Evolutionary conservation across 2,329 filamentous ascomycete species (phyloP).

Genomic region (Blumeriella jaapii): DNA sequence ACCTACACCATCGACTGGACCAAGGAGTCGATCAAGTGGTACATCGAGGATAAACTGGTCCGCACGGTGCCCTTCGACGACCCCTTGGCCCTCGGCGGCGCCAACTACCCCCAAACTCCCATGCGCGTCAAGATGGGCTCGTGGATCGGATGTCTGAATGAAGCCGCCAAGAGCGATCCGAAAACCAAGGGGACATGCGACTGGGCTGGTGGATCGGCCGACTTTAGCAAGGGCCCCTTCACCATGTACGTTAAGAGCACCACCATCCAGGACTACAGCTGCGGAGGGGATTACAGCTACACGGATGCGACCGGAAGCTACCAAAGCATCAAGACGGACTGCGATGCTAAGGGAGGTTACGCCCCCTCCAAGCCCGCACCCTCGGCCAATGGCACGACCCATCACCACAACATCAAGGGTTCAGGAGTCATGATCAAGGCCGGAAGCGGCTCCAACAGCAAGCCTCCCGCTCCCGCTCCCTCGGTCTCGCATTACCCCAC

Average conservation of each 20-base stretch:
- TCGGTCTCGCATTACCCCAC: too few relatives aligned
- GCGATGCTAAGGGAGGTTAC: conserved; percentile 11
- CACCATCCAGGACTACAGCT: conserved; percentile 39
- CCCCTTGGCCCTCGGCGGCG: conserved; percentile 36
- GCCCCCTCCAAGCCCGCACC: conserved; percentile 3
- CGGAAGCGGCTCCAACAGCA: too few relatives aligned
- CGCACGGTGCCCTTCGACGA: conserved; percentile 37
- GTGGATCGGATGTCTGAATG: conserved; percentile 32
- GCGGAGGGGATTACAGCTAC: conserved; percentile 38
- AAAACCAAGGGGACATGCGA: conserved; percentile 45
- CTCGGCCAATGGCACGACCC: conserved; percentile 7
- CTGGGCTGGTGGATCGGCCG: conserved; percentile 53
- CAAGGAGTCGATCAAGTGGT: conserved; percentile 43
- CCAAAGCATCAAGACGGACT: conserved; percentile 34
- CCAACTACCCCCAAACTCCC: conserved; percentile 57
- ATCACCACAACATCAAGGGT: conserved; percentile 9
- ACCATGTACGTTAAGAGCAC: conserved; percentile 40
- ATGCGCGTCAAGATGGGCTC: conserved; percentile 54
- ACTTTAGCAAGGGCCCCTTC: conserved; percentile 35
- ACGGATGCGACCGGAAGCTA: conserved; percentile 36
- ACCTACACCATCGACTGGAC: conserved; percentile 62
- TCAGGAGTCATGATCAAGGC: too few relatives aligned
- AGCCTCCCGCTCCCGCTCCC: too few relatives aligned
- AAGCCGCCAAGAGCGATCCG: conserved; percentile 31
- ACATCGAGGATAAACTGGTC: conserved; percentile 39